Conservation (phyloP, 2,329 filamentous ascomycete genomes). For the Canariomyces notabilis region DNA sequence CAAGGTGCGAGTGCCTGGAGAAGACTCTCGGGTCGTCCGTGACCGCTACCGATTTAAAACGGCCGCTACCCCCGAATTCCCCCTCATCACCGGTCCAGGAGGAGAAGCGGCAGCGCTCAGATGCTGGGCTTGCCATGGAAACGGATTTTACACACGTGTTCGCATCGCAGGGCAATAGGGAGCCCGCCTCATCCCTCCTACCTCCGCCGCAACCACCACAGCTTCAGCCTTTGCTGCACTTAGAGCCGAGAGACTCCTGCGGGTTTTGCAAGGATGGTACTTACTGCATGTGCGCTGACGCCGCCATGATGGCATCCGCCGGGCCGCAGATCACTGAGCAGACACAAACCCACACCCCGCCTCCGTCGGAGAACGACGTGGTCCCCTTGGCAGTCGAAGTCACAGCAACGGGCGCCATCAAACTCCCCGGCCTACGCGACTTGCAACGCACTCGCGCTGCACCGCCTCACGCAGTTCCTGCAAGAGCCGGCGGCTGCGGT, state of each 20-base stretch:
- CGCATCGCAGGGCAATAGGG: constrained; percentile 25
- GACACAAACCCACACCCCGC: constrained; percentile 50
- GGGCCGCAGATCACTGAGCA: constrained; percentile 36
- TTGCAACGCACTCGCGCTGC: constrained; percentile 27
- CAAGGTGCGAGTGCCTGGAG: constrained; percentile 60
- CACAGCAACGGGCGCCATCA: constrained; percentile 55
- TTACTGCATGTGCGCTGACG: constrained; percentile 74
- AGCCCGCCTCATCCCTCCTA: constrained; percentile 26
- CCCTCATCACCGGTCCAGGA: constrained; percentile 37
- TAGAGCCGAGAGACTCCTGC: constrained; percentile 61
- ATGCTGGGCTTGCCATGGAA: constrained; percentile 50
- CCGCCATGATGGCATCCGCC: constrained; percentile 29
- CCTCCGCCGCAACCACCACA: constrained; percentile 29
- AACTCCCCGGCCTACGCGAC: constrained; percentile 46
- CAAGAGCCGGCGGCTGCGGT: constrained; percentile 44
- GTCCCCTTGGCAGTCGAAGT: constrained; percentile 54
- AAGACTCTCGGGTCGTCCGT: constrained; percentile 50
- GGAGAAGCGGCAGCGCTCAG: constrained; percentile 53
- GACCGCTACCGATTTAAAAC: constrained; percentile 42
- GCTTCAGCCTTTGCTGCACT: constrained; percentile 30
- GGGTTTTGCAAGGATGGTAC: constrained; percentile 80
- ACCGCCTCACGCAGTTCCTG: constrained; percentile 20
- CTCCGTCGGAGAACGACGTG: constrained; percentile 57
- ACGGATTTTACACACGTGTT: constrained; percentile 70
- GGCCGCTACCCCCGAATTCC: constrained; percentile 39